Conservation (phyloP, 192 early-diverging fungal species). For the Thamnidium elegans region DNA sequence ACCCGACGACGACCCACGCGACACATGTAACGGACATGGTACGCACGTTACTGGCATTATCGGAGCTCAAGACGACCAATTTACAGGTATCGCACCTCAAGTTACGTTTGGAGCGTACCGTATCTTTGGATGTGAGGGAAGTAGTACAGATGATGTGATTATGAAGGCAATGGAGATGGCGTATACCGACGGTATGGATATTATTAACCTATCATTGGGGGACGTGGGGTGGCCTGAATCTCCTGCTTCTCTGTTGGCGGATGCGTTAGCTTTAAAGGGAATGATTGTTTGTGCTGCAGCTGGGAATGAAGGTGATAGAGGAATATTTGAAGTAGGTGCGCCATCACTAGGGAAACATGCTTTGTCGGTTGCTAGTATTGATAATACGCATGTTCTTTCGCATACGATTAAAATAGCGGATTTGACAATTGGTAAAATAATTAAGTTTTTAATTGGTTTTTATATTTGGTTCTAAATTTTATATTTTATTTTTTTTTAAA, state of each 20-base stretch:
- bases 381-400: constrained; percentile 36
- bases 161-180: constrained; percentile 55
- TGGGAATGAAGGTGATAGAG: constrained; percentile 74
- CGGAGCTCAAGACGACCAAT: constrained; percentile 60
- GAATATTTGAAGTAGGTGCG: constrained; percentile 49
- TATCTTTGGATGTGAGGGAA: constrained; percentile 55
- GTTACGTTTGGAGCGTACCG: constrained; percentile 65
- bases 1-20: constrained; percentile 44
- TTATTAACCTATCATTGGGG: constrained; percentile 68
- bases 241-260: constrained; percentile 45
- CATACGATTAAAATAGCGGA: constrained; percentile 13
- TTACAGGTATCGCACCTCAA: constrained; percentile 80
- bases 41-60: constrained; percentile 63
- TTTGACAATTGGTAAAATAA: constrained; percentile 23
- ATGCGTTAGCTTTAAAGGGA: constrained; percentile 45
- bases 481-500: not conserved
- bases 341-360: constrained; percentile 52
- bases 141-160: constrained; percentile 49
- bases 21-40: constrained; percentile 50
- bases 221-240: constrained; percentile 53
- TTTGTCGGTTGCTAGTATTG: constrained; percentile 60
- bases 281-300: constrained; percentile 61
- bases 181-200: constrained; percentile 45
- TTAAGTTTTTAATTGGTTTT: too few species aligned
- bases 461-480: constrained; percentile 3